Base-by-base conservation (phyloP, 352 stramenopile genomes). In the Globisporangium heterothallicum region DNA sequence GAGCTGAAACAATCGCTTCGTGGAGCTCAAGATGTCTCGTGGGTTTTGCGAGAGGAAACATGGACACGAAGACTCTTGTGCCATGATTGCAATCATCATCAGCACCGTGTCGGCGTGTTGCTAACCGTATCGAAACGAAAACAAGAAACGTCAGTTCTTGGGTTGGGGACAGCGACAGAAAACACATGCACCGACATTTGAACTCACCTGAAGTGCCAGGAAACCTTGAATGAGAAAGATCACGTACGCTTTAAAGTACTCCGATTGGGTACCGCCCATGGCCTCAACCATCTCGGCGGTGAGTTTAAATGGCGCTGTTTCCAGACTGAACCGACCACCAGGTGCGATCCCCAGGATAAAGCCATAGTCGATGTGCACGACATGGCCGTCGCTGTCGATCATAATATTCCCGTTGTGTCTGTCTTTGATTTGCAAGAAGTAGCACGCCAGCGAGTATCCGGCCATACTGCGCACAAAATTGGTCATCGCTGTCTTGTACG, bases 401-500 rank as follows among this genome's bases (percentile, higher is more conserved):
- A 99, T 98, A 54, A 99, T 98, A 65, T 99, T 99, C 26, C 96
- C 97, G 63, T 99, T 99, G 85, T 99, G 97, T 3, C 96, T 84
- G 70, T 99, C 97, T 66, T 99, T 99, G 60, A 99, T 89, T 55
- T 97, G 92, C 36, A 99, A 68, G 19, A 99, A 86, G 66, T 99
- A 99, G 49, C 85, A 97, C 24, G 98, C 92, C 19, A 99, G 83
- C 25, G 92, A 98, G 77, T 99, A 99, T 42, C 89, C 97, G n/a
- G 96, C 97, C 66, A 99, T 89, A 60, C 86, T 98, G 14, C 85
- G 78, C 42, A 98, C 88, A 59, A 99, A 99, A 60, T 99, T 99
- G 22, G 68, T 82, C 79, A 98, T 97, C n/a, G 96, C 97, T 6
- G 77, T 76, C 60, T 97, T 89, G 73, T 98, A 98, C 14, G 68